phyloP scores from a whole-genome alignment of 2,329 filamentous ascomycete genomes.

The Cladosporium phlei region DNA sequence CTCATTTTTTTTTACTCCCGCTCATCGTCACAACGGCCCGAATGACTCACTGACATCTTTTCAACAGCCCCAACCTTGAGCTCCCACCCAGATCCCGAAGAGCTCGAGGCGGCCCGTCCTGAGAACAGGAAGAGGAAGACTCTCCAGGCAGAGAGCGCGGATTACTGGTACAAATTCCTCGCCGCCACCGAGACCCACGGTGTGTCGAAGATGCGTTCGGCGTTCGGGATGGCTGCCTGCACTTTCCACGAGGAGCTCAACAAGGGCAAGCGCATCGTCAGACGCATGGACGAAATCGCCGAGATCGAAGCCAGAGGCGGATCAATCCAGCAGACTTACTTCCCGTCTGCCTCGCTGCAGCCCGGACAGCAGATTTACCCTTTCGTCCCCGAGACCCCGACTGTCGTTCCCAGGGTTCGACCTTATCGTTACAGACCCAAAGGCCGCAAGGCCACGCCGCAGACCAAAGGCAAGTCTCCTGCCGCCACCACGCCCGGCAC shows the following conservation, averaged over 20 bases:
- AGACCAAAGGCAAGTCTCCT: no score
- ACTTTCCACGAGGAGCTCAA: not conserved
- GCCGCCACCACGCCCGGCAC: no score
- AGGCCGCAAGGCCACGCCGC: no score
- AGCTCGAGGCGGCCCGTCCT: constrained; percentile 4
- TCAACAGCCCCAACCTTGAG: not conserved
- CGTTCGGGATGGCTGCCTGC: not conserved
- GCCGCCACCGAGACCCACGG: not conserved
- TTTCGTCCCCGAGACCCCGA: no score
- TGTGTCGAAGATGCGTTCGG: not conserved
- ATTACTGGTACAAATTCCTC: constrained; percentile 4
- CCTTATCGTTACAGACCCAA: no score
- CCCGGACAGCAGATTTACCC: constrained; percentile 2
- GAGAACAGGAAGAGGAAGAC: not conserved
- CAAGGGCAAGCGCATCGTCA: not conserved
- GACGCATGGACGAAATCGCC: not conserved
- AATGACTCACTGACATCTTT: not conserved
- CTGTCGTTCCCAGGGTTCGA: no score
- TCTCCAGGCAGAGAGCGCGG: not conserved
- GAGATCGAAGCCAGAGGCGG: not conserved
- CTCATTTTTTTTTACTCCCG: not conserved
- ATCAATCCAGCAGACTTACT: not conserved
- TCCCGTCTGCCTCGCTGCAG: not conserved
- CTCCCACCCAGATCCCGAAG: not conserved
- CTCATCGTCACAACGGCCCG: not conserved